These are phyloP conservation scores for Lichtheimia ramosa DNA, from an alignment of 371 early-diverging fungal species.

Conservation along the genomic window DNA sequence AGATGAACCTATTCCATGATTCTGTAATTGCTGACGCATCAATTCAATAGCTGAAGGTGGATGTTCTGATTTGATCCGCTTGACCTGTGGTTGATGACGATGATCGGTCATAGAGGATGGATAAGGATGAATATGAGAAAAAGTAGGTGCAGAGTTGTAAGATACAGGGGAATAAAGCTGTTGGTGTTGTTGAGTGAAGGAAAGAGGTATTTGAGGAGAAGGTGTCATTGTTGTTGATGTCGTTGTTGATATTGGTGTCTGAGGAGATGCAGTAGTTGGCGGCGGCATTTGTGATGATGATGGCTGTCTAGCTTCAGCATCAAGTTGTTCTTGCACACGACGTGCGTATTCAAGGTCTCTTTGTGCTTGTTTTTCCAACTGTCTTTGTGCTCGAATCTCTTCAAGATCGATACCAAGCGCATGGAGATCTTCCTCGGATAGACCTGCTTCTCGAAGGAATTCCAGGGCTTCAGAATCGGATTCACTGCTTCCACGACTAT, in stretches of 20 bases:
- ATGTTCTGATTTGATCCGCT: too few relatives aligned
- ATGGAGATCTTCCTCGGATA: conserved; percentile 16
- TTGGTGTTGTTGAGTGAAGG: too few relatives aligned
- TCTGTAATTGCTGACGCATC: too few relatives aligned
- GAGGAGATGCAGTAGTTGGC: not conserved
- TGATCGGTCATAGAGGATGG: too few relatives aligned
- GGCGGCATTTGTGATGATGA: not conserved
- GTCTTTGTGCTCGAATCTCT: conserved; percentile 22
- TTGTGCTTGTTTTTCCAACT: conserved; percentile 12
- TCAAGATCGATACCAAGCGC: conserved; percentile 20
- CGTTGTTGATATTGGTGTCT: not conserved
- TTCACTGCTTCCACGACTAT: not conserved
- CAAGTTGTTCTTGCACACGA: conserved; percentile 15
- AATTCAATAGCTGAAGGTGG: too few relatives aligned
- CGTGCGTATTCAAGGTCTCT: conserved; percentile 15
- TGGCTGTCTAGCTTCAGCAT: conserved; percentile 5
- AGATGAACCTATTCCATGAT: too few relatives aligned
- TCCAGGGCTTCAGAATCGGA: conserved; percentile 3
- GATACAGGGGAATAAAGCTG: too few relatives aligned
- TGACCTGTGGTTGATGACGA: too few relatives aligned
- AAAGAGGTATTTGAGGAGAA: too few relatives aligned
- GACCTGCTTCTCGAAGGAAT: conserved; percentile 11
- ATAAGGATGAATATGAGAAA: too few relatives aligned
- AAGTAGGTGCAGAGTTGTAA: too few relatives aligned
- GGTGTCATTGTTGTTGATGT: not conserved